Evolutionary conservation across 164 flowering plant species (phyloP), one percentile per base, ranked within the genome.

Genomic region (Liquidambar formosana): DNA sequence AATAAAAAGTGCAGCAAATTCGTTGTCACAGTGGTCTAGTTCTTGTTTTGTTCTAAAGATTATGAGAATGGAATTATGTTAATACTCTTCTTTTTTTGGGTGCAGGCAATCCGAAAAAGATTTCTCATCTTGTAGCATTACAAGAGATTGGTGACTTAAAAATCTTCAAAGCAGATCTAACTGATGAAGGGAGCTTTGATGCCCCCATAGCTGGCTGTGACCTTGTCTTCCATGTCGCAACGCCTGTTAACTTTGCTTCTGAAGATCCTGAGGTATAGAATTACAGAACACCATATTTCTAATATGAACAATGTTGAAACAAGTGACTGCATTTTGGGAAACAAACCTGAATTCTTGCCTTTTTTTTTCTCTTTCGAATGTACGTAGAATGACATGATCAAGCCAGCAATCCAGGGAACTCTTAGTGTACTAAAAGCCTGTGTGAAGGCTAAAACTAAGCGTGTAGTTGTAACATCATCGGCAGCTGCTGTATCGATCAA

Each of bases 301-400:
- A 44, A 60, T 60, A 44, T 33, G 19, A 38, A 56, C 53, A 28
- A 10, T 27, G n/a, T 26, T 9, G 23, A 38, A 16, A 60, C 38
- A 19, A 33, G 18, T 44, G 28, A 27, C n/a, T 11, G 33, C 45
- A 8, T 1, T 54, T 54, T 22, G 11, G 28, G 18, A 16, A 0
- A 18, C n/a, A 33, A 41, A 56, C 19, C n/a, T n/a, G 25, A 63
- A 59, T n/a, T n/a, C 41, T 59, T 12, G 27, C 63, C 19, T 25
- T 12, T 6, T 10, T 4, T 63, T 65, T 61, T 13, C n/a, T n/a
- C n/a, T n/a, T n/a, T n/a, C n/a, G n/a, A n/a, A n/a, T 27, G 9
- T n/a, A 43, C 67, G 27, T 57, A 86, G 94, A 85, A 81, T 70
- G 94, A 91, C 71, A 86, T 89, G 93, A 91, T 89, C 79, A 88